A percentile compares a stretch with the other conserved stretches of the same genome.
phyloP scores from a whole-genome alignment of 2,329 filamentous ascomycete genomes.

The Fusarium sp. region DNA sequence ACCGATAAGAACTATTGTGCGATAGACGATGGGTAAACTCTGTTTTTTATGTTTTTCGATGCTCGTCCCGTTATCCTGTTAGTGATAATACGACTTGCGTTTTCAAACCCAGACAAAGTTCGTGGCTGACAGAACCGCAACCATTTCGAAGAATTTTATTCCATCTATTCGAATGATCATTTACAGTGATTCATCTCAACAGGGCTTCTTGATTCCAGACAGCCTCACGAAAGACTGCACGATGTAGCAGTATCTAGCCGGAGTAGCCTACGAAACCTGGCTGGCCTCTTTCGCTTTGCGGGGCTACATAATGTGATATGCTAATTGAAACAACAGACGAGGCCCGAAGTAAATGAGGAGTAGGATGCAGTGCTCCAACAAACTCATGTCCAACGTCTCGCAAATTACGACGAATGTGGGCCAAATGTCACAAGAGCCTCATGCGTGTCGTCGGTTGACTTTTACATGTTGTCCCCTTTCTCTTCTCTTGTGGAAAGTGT shows the following conservation, averaged over 20 bases:
- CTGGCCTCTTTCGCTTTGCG: too few species aligned
- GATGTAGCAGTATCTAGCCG: background rate
- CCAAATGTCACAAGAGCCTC: background rate
- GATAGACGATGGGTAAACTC: background rate
- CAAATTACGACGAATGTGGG: background rate
- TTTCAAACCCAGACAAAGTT: too few species aligned
- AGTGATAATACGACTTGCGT: too few species aligned
- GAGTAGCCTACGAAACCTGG: too few species aligned
- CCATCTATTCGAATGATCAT: background rate
- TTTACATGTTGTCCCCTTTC: background rate
- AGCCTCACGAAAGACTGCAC: background rate
- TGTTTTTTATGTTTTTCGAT: background rate
- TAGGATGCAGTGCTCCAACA: background rate
- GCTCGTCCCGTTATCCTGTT: too few species aligned
- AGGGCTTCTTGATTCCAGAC: background rate
- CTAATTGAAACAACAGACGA: background rate
- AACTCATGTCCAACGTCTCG: background rate
- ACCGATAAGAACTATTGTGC: background rate
- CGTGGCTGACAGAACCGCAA: too few species aligned
- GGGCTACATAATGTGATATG: too few species aligned
- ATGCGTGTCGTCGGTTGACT: background rate
- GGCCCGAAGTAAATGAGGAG: background rate
- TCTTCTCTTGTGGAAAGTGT: background rate
- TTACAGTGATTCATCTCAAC: background rate
- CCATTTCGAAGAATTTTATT: background rate